A percentile compares a stretch with the other conserved stretches of the same genome.
Evolutionary conservation across 163 green algal species (phyloP).

Genomic region (Prototheca wickerhamii): DNA sequence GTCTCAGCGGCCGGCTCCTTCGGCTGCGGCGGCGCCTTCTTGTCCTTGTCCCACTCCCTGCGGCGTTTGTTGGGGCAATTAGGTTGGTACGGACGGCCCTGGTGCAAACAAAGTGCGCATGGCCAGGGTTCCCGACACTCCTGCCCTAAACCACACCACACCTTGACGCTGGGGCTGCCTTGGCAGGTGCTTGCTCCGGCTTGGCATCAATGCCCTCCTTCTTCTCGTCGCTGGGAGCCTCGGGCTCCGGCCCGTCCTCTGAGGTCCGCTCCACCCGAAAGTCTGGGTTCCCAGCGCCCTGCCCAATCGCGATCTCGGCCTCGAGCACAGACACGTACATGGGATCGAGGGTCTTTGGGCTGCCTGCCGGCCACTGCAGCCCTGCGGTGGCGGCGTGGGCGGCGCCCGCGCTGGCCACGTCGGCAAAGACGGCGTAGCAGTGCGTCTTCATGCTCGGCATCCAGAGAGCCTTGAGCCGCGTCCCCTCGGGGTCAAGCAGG

Average conservation of each 20-base stretch:
- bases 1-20: not conserved
- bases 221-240: constrained; percentile 15
- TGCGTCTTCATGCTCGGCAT: constrained; percentile 73
- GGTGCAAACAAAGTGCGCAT: not conserved
- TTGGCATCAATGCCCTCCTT: no score
- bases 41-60: constrained; percentile 20
- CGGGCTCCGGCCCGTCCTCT: no score
- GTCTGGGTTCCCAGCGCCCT: constrained; percentile 21
- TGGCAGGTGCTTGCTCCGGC: no score
- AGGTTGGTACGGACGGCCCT: no score
- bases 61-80: no score
- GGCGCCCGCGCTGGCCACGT: constrained; percentile 42
- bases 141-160: no score
- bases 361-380: constrained; percentile 53
- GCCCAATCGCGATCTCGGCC: constrained; percentile 30
- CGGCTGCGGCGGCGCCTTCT: not conserved
- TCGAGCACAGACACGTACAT: constrained; percentile 44
- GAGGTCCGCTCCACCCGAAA: constrained; percentile 20
- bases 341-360: constrained; percentile 41
- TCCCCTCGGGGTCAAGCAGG: constrained; percentile 43
- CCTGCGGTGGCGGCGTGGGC: constrained; percentile 37
- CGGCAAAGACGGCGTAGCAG: constrained; percentile 53
- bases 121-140: not conserved
- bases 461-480: constrained; percentile 48
- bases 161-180: no score